Percentiles rank a stretch among this genome's conserved stretches.
These are phyloP conservation scores for Aspergillus puulaauensis DNA, from an alignment of 2,329 filamentous ascomycete species.

Conservation along the genomic window DNA sequence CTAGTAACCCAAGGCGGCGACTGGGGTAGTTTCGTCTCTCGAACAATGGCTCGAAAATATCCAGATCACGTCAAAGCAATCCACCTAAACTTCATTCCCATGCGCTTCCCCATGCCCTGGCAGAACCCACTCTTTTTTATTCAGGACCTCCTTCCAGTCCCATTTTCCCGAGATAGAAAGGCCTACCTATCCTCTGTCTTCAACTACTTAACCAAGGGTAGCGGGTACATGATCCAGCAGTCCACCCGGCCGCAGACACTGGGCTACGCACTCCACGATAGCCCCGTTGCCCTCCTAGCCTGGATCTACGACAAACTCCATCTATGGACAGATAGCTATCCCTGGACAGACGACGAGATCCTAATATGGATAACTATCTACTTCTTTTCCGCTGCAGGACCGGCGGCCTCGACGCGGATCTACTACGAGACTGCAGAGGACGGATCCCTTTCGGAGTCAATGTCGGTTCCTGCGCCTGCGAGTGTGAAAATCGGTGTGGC, in stretches of 20 bases:
- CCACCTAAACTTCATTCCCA: slow-evolving; percentile 1
- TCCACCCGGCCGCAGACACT: slow-evolving; percentile 71
- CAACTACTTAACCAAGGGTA: slow-evolving; percentile 14
- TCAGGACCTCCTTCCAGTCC: slow-evolving; percentile 27
- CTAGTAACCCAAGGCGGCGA: background rate
- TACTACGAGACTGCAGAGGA: slow-evolving; percentile 63
- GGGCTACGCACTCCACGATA: slow-evolving; percentile 67
- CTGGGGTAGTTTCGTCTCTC: background rate
- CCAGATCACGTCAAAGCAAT: background rate
- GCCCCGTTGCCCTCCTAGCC: slow-evolving; percentile 67
- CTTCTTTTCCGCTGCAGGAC: slow-evolving; percentile 67
- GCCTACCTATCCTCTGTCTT: slow-evolving; percentile 21
- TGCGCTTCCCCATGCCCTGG: background rate
- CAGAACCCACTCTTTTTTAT: slow-evolving; percentile 55
- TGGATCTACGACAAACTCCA: slow-evolving; percentile 83
- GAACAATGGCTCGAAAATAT: background rate
- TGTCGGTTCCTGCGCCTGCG: slow-evolving; percentile 42
- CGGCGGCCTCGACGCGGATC: slow-evolving; percentile 65
- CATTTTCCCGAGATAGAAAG: slow-evolving; percentile 28
- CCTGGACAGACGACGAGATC: slow-evolving; percentile 75
- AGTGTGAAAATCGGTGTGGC: slow-evolving; percentile 54
- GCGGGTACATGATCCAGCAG: slow-evolving; percentile 59
- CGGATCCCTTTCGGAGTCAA: slow-evolving; percentile 28
- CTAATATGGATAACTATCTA: slow-evolving; percentile 74
- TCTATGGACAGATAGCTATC: slow-evolving; percentile 71